These are phyloP conservation scores for button mushroom (Agaricus bisporus) DNA, from an alignment of 768 basidiomycete species.

Conservation along the genomic window DNA sequence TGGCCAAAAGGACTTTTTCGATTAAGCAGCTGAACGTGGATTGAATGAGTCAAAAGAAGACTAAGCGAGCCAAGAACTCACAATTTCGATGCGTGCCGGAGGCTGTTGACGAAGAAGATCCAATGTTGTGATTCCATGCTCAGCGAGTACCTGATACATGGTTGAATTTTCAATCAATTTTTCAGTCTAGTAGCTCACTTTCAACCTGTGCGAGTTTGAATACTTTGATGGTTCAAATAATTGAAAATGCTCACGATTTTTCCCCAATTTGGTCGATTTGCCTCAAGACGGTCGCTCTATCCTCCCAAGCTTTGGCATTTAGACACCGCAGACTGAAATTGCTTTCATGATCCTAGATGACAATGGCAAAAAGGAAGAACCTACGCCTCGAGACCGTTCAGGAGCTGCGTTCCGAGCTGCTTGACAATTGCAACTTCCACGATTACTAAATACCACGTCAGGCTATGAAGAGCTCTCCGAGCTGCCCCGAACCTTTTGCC, in stretches of 20 bases:
- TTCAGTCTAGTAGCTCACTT: conserved; percentile 16
- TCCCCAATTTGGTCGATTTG: conserved; percentile 91
- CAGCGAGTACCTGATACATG: conserved; percentile 56
- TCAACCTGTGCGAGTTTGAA: conserved; percentile 20
- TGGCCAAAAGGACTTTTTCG: conserved; percentile 70
- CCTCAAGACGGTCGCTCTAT: conserved; percentile 73
- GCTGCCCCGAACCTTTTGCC: conserved; percentile 48
- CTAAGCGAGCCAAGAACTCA: conserved; percentile 19
- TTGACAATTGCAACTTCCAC: conserved; percentile 71
- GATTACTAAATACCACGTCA: conserved; percentile 41
- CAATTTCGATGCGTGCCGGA: conserved; percentile 59
- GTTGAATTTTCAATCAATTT: neutral
- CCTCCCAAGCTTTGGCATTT: conserved; percentile 88
- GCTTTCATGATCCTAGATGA: neutral
- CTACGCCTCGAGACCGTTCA: conserved; percentile 71
- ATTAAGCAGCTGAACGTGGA: conserved; percentile 53
- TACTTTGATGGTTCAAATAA: neutral
- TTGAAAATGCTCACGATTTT: conserved; percentile 60
- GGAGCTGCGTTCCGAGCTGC: conserved; percentile 59
- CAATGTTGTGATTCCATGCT: conserved; percentile 65
- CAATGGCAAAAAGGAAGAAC: conserved; percentile 18
- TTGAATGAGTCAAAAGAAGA: neutral
- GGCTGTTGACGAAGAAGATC: conserved; percentile 47
- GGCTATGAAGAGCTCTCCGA: neutral
- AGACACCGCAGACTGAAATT: conserved; percentile 61